phyloP scores from a whole-genome alignment of 352 stramenopile species.

The Albugo laibachii region DNA sequence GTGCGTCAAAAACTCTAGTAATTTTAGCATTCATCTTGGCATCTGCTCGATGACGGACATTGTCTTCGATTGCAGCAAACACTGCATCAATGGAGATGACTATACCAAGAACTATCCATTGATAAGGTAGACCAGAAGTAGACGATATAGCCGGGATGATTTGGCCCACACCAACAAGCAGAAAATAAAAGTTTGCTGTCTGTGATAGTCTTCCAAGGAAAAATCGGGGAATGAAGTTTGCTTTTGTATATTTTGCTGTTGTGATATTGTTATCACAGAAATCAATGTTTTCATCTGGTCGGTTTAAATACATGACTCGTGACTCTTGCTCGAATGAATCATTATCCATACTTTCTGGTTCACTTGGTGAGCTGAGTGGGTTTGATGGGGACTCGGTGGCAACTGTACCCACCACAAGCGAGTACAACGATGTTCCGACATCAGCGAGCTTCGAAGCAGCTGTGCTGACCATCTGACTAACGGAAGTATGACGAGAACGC shows the following conservation, averaged over 20 bases:
- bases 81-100: conserved; percentile 73
- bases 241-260: conserved; percentile 76
- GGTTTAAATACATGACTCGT: conserved; percentile 57
- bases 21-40: conserved; percentile 59
- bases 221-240: conserved; percentile 71
- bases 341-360: no score
- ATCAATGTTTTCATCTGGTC: conserved; percentile 27
- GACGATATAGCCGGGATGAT: conserved; percentile 75
- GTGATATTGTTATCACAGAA: conserved; percentile 71
- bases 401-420: not conserved
- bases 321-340: conserved; percentile 8
- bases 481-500: conserved; percentile 5
- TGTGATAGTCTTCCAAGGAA: conserved; percentile 73
- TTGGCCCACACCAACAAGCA: conserved; percentile 72
- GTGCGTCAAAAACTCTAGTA: conserved; percentile 40
- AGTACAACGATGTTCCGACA: conserved; percentile 10
- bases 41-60: conserved; percentile 51
- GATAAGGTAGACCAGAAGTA: conserved; percentile 62
- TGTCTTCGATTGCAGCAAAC: conserved; percentile 71
- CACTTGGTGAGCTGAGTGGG: no score
- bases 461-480: not conserved
- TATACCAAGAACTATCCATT: conserved; percentile 70
- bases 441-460: conserved; percentile 8
- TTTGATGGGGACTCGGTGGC: no score
- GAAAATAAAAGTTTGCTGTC: conserved; percentile 79